Evolutionary conservation across 352 stramenopile species (phyloP).

Genomic region (Phytophthora kernoviae): DNA sequence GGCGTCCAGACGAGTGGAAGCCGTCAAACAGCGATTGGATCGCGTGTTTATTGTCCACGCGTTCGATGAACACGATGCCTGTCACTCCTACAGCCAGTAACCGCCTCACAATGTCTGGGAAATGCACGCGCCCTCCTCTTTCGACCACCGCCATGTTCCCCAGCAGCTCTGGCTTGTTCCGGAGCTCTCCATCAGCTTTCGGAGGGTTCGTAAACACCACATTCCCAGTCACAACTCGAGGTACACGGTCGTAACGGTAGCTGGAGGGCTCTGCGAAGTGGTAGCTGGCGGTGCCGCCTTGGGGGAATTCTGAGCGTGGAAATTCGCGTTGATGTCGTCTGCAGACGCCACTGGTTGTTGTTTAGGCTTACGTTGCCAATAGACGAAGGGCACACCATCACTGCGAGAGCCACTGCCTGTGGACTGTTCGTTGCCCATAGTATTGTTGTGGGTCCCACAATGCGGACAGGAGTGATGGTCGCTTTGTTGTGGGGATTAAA

Average conservation of each 20-base stretch:
- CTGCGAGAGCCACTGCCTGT: conserved; percentile 34
- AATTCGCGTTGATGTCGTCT: conserved; percentile 26
- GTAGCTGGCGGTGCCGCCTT: conserved; percentile 31
- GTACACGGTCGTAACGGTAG: conserved; percentile 76
- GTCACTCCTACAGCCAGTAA: conserved; percentile 65
- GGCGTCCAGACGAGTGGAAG: conserved; percentile 85
- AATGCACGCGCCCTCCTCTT: conserved; percentile 78
- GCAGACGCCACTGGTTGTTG: conserved; percentile 10
- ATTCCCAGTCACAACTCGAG: conserved; percentile 48
- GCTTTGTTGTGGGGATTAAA: background rate
- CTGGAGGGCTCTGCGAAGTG: conserved; percentile 87
- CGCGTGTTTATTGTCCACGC: conserved; percentile 50
- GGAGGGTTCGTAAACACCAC: conserved; percentile 71
- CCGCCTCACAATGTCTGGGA: conserved; percentile 82
- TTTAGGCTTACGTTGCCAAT: conserved; percentile 47
- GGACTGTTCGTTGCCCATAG: conserved; percentile 70
- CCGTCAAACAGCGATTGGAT: conserved; percentile 85
- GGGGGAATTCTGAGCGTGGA: conserved; percentile 39
- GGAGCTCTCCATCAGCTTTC: conserved; percentile 70
- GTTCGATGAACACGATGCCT: conserved; percentile 83
- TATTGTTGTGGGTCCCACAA: conserved; percentile 9
- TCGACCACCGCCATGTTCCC: conserved; percentile 81
- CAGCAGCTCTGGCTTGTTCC: conserved; percentile 59
- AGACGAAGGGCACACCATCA: conserved; percentile 76
- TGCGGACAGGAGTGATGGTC: conserved; percentile 33